A percentile compares a stretch with the other conserved stretches of the same genome.
Conservation (phyloP, 768 basidiomycete genomes). For the Boletus rubroflammeus region DNA sequence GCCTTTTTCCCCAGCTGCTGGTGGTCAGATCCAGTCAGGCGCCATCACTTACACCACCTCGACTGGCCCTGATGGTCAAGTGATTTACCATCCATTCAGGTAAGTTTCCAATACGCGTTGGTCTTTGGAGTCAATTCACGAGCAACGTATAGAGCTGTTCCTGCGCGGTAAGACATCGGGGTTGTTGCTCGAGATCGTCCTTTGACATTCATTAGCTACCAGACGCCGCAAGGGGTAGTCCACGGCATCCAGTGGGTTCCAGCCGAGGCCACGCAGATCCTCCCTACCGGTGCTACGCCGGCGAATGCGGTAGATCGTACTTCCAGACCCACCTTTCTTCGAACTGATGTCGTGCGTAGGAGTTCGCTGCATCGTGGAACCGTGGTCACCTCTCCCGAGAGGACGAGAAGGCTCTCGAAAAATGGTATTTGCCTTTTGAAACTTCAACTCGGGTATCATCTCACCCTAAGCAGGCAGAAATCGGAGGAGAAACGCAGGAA, state of each 20-base stretch:
- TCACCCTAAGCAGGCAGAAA: constrained; percentile 39
- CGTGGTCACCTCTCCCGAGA: constrained; percentile 39
- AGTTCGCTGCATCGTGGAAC: constrained; percentile 57
- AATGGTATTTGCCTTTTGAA: constrained; percentile 38
- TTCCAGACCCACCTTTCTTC: constrained; percentile 2
- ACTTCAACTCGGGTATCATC: not conserved
- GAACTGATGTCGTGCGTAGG: constrained; percentile 34
- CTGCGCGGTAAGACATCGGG: constrained; percentile 56
- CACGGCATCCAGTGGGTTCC: constrained; percentile 64
- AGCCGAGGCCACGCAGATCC: constrained; percentile 59
- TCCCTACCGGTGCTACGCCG: constrained; percentile 58
- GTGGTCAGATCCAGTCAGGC: constrained; percentile 57
- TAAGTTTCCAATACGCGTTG: constrained; percentile 31
- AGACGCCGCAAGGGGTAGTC: constrained; percentile 64
- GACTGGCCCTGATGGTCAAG: constrained; percentile 54
- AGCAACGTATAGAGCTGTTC: constrained; percentile 53
- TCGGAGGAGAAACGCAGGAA: constrained; percentile 51
- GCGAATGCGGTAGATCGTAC: constrained; percentile 47
- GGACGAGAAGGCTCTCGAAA: constrained; percentile 40
- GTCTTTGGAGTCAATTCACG: constrained; percentile 9
- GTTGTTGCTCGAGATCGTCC: not conserved
- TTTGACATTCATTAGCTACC: constrained; percentile 49
- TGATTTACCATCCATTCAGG: constrained; percentile 74
- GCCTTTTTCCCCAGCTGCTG: constrained; percentile 29
- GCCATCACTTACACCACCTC: constrained; percentile 71